A percentile compares a stretch with the other conserved stretches of the same genome.
Conservation (phyloP, 108 stramenopile species). For the Cyclotella choctawhatcheeana region DNA sequence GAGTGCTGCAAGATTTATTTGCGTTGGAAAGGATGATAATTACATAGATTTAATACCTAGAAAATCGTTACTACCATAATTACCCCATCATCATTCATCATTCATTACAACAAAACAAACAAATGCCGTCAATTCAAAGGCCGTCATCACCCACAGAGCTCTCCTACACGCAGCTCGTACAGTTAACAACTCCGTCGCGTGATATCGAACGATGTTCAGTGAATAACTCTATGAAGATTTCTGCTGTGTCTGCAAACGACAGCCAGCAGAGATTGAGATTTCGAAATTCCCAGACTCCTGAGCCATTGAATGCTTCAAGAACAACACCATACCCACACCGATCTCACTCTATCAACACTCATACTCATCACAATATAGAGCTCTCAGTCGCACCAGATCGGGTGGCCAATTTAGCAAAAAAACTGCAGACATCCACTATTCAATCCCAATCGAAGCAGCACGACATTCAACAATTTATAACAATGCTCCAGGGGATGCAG, state of each 20-base stretch:
- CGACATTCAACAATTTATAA: slow-evolving; percentile 45
- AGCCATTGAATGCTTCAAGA: neutral
- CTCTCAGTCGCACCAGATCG: neutral
- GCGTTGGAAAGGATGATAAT: too few relatives aligned
- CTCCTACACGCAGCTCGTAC: slow-evolving; percentile 28
- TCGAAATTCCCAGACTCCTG: neutral
- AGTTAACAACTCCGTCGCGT: slow-evolving; percentile 7
- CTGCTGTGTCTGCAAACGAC: neutral
- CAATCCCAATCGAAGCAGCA: slow-evolving; percentile 7
- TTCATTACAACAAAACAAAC: too few relatives aligned
- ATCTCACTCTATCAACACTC: neutral
- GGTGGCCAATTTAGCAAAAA: slow-evolving; percentile 21
- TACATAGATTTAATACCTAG: too few relatives aligned
- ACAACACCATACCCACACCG: neutral
- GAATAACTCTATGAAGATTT: neutral
- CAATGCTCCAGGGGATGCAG: slow-evolving; percentile 44
- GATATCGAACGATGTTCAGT: neutral
- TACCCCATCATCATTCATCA: too few relatives aligned
- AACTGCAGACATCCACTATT: slow-evolving; percentile 6
- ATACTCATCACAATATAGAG: neutral
- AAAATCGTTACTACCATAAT: too few relatives aligned
- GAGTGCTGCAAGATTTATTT: too few relatives aligned
- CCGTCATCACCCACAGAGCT: slow-evolving; percentile 33
- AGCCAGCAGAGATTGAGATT: neutral
- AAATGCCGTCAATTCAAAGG: too few relatives aligned